These are phyloP conservation scores for Macrolepiota dolichaula DNA, from an alignment of 768 basidiomycete species.

Conservation along the genomic window DNA sequence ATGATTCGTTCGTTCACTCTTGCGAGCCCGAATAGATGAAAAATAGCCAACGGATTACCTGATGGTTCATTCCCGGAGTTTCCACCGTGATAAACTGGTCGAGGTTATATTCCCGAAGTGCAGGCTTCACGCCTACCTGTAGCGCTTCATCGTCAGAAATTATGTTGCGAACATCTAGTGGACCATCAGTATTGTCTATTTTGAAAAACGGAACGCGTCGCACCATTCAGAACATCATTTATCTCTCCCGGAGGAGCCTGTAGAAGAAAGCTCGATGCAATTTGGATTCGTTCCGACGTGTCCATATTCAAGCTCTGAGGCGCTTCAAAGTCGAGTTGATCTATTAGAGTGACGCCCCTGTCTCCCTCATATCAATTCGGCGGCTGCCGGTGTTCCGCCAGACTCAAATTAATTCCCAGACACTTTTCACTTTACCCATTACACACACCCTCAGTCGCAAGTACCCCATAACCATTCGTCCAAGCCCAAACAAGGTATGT, in stretches of 20 bases:
- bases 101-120: slow-evolving; percentile 81
- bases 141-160: slow-evolving; percentile 85
- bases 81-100: slow-evolving; percentile 86
- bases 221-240: slow-evolving; percentile 92
- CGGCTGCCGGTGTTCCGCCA: slow-evolving; percentile 7
- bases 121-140: slow-evolving; percentile 72
- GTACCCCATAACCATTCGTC: not conserved
- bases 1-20: slow-evolving; percentile 14
- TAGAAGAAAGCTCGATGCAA: slow-evolving; percentile 75
- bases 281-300: slow-evolving; percentile 58
- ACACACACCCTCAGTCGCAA: not conserved
- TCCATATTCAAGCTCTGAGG: slow-evolving; percentile 39
- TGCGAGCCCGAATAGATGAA: slow-evolving; percentile 14
- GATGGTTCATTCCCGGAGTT: slow-evolving; percentile 72
- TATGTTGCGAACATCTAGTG: slow-evolving; percentile 83
- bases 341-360: slow-evolving; percentile 9
- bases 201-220: slow-evolving; percentile 12
- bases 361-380: not conserved
- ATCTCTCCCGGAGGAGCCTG: slow-evolving; percentile 96
- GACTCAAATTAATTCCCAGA: not conserved
- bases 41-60: slow-evolving; percentile 43
- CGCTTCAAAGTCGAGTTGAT: not conserved
- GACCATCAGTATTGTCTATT: slow-evolving; percentile 10
- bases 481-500: not conserved
- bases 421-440: not conserved